Percentiles rank a stretch among this genome's conserved stretches.
Evolutionary conservation across 106 monocot genomes (phyloP).

Genomic region (Dendrobium officinale): DNA sequence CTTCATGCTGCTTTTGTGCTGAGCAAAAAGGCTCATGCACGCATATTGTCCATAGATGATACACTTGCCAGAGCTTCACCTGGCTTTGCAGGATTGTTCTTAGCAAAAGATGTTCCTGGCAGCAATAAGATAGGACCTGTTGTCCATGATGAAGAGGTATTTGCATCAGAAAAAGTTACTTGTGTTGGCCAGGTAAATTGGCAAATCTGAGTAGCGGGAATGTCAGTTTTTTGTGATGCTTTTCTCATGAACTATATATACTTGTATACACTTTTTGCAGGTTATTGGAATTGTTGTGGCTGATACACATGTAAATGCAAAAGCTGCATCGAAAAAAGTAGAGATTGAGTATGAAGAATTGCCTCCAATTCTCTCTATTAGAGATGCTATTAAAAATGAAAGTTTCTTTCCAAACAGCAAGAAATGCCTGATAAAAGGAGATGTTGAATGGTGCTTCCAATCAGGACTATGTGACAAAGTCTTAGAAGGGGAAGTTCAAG

Average conservation of each 20-base stretch:
- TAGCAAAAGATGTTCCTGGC: constrained; percentile 75
- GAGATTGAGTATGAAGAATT: constrained; percentile 68
- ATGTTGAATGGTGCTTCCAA: constrained; percentile 64
- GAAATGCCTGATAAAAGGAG: constrained; percentile 56
- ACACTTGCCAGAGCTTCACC: constrained; percentile 63
- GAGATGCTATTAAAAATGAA: constrained; percentile 50
- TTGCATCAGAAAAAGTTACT: constrained; percentile 85
- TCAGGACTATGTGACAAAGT: constrained; percentile 73
- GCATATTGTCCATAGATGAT: constrained; percentile 83
- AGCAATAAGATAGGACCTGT: constrained; percentile 70
- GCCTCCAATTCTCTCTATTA: constrained; percentile 75
- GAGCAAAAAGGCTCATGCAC: constrained; percentile 89
- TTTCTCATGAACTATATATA: neutral
- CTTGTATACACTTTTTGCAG: constrained; percentile 24
- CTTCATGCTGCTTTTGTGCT: constrained; percentile 82
- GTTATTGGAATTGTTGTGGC: constrained; percentile 91
- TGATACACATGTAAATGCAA: constrained; percentile 96
- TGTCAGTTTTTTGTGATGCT: neutral
- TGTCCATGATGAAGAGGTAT: constrained; percentile 80
- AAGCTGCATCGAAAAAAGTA: constrained; percentile 71
- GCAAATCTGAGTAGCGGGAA: neutral
- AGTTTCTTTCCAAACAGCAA: constrained; percentile 74
- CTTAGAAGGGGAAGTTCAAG: constrained; percentile 84
- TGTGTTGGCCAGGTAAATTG: constrained; percentile 93
- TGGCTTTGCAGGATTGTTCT: constrained; percentile 79